These are phyloP conservation scores for Gracilaria vermiculophylla DNA, from an alignment of 23 red algal genomes.

Conservation along the genomic window DNA sequence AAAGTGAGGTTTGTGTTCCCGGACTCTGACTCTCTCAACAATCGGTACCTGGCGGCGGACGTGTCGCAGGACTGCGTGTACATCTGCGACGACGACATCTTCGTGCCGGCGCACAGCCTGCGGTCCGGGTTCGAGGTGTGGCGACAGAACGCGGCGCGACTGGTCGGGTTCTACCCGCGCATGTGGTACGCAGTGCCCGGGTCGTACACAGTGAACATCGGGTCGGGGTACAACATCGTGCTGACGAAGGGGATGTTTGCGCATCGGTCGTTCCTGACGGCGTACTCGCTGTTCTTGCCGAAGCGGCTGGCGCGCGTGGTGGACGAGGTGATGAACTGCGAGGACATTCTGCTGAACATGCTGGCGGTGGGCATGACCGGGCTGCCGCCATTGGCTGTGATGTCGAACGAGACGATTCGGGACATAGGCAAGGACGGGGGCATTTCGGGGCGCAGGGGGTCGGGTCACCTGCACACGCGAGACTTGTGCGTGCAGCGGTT, in stretches of 20 bases:
- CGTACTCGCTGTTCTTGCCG: conserved; percentile 68
- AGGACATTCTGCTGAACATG: conserved; percentile 79
- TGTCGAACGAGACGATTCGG: conserved; percentile 56
- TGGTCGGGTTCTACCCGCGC: conserved; percentile 80
- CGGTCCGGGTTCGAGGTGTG: conserved; percentile 66
- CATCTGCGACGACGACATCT: conserved; percentile 86
- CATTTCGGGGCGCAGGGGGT: conserved; percentile 18
- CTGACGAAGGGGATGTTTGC: conserved; percentile 89
- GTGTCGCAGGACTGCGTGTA: conserved; percentile 56
- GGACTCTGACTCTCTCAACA: conserved; percentile 78
- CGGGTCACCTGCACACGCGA: conserved; percentile 6
- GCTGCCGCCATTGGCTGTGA: conserved; percentile 54
- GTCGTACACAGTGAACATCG: conserved; percentile 30
- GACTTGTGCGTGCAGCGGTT: conserved; percentile 47
- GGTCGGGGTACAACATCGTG: conserved; percentile 76
- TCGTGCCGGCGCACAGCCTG: conserved; percentile 53
- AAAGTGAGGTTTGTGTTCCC: conserved; percentile 59
- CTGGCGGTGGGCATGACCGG: conserved; percentile 72
- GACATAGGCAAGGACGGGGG: conserved; percentile 33
- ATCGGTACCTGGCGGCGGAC: conserved; percentile 68
- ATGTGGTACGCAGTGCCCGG: conserved; percentile 45
- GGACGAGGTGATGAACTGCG: conserved; percentile 80
- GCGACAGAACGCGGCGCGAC: conserved; percentile 60
- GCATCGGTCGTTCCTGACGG: conserved; percentile 63
- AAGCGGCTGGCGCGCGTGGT: conserved; percentile 62